A percentile compares a stretch with the other conserved stretches of the same genome.
Evolutionary conservation across 106 monocot species (phyloP).

Genomic region (Platanthera zijinensis): DNA sequence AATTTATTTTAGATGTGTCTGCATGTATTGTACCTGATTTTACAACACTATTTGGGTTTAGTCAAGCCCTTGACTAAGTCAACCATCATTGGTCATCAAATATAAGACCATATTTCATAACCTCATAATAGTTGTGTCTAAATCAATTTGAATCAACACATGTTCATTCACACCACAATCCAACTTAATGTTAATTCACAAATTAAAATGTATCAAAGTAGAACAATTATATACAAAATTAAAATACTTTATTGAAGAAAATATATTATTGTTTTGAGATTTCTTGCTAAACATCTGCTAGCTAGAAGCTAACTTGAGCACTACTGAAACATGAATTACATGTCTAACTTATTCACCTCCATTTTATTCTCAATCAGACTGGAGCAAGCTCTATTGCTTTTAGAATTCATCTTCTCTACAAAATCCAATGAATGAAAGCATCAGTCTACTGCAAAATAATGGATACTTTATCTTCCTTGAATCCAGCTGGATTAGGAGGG

Average conservation of each 20-base stretch:
- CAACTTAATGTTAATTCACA: too few species aligned
- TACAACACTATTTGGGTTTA: too few species aligned
- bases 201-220: neutral
- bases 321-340: neutral
- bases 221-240: neutral
- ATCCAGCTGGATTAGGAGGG: constrained; percentile 1
- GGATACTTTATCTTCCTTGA: neutral
- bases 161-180: too few species aligned
- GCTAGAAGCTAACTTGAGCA: neutral
- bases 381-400: neutral
- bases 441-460: neutral
- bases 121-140: too few species aligned
- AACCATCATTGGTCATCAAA: too few species aligned
- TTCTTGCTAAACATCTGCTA: neutral
- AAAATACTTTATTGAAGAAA: neutral
- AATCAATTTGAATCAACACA: too few species aligned
- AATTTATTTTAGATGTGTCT: too few species aligned
- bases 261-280: neutral
- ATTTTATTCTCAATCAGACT: neutral
- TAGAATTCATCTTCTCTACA: neutral
- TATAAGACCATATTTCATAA: too few species aligned
- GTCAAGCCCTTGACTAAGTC: too few species aligned
- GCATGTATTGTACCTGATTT: too few species aligned
- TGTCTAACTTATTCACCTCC: neutral
- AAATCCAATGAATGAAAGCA: neutral